Evolutionary conservation across 331 rosid genomes (phyloP), one percentile per base, ranked within the genome.

Genomic region (Prunus yedoensis): DNA sequence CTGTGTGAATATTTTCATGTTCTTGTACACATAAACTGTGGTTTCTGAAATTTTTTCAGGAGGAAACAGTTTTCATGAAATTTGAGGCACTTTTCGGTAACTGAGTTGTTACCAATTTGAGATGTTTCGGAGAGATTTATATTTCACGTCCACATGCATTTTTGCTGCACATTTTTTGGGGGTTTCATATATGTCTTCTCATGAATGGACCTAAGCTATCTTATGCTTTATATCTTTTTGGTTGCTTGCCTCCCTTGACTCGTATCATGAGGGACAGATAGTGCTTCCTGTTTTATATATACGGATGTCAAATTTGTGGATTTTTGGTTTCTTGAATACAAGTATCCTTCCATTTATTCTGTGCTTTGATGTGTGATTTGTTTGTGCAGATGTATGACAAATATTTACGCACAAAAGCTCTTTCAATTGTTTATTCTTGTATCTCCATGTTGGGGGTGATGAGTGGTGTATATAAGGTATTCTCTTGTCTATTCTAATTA

Each of bases 381-480:
- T 73, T 57, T 76, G 64, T 78, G 78, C 93, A 94, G 99, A 86
- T 86, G 45, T 92, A 91, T 79, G 97, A 89, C 74, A 78, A 86
- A 68, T 86, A 88, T 83, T 77, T 88, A 73, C 80, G 87, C 56
- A 74, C 88, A 49, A 94, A 92, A 88, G 88, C 97, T 73, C 83
- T 88, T 82, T 89, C 97, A 66, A 77, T 94, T 86, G 84, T 90
- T 72, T 94, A 94, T 88, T 89, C 93, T 68, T 94, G 97, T 78
- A 77, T 86, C 71, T 85, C 96, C 56, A 74, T 92, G 91, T 83
- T 94, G 83, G 99, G 97, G 84, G 90, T 85, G 35, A 85, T 94
- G 85, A 88, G 93, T 79, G 99, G 99, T 75, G 96, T 92, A 61
- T 92, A 90, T 74, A 80, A 86, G 90, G 99, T 90, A 87, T 80